Evolutionary conservation across 306 rosid species (phyloP).

Genomic region (Quercus parvula): DNA sequence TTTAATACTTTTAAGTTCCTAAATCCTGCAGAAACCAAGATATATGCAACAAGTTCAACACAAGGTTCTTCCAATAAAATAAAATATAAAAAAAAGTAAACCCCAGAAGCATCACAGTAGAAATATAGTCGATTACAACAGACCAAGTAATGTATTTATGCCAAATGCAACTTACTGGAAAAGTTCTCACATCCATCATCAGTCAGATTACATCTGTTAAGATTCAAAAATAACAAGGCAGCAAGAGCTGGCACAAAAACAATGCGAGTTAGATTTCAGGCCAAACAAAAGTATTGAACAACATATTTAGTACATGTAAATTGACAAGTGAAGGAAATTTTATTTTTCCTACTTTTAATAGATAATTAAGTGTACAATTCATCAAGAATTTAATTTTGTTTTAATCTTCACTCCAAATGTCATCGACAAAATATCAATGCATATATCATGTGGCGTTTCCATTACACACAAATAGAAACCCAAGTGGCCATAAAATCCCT

Average conservation of each 20-base stretch:
- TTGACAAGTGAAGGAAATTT: not conserved
- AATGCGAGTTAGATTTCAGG: slow-evolving; percentile 16
- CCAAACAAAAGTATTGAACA: slow-evolving; percentile 17
- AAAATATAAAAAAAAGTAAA: not conserved
- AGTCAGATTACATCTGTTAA: slow-evolving; percentile 67
- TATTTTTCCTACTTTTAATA: not conserved
- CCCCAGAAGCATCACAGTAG: slow-evolving; percentile 4
- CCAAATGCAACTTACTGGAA: slow-evolving; percentile 62
- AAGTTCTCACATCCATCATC: slow-evolving; percentile 63
- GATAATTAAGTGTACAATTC: not conserved
- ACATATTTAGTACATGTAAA: not conserved
- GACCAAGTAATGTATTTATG: not conserved
- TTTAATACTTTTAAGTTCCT: slow-evolving; percentile 66
- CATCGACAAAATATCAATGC: not conserved
- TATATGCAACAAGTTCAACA: slow-evolving; percentile 2
- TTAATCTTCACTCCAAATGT: not conserved
- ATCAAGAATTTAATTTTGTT: not conserved
- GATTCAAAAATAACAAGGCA: slow-evolving; percentile 67
- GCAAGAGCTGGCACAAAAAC: slow-evolving; percentile 57
- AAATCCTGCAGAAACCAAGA: slow-evolving; percentile 52
- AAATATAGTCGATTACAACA: not conserved
- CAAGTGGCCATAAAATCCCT: not conserved
- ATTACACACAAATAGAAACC: not conserved
- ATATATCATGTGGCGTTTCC: not conserved
- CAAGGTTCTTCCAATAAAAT: not conserved